Evolutionary conservation across 2,329 filamentous ascomycete genomes (phyloP).

Genomic region (Cadophora luteo-olivacea): DNA sequence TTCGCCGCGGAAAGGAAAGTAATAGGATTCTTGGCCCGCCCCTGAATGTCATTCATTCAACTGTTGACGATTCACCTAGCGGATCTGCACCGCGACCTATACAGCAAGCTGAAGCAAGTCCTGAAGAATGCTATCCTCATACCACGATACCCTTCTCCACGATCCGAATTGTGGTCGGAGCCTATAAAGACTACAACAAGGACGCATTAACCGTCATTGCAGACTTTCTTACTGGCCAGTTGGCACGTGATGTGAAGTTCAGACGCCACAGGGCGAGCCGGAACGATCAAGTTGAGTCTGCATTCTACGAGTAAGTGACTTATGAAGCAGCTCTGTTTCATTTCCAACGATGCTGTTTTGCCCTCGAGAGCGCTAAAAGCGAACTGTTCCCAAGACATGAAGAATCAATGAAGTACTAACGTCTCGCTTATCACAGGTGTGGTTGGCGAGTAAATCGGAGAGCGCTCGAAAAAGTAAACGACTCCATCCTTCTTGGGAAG

Average conservation of each 20-base stretch:
- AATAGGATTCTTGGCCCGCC: constrained; percentile 22
- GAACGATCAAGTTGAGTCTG: constrained; percentile 27
- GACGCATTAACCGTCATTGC: constrained; percentile 14
- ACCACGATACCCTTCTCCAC: constrained; percentile 25
- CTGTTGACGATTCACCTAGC: neutral
- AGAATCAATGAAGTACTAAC: neutral
- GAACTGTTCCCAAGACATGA: too few relatives aligned
- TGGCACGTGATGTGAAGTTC: neutral
- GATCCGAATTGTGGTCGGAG: constrained; percentile 18
- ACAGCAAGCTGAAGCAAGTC: neutral
- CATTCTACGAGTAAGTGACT: constrained; percentile 24
- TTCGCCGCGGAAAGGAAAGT: constrained; percentile 20
- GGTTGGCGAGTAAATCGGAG: constrained; percentile 32
- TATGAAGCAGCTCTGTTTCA: too few relatives aligned
- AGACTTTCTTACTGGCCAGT: constrained; percentile 24
- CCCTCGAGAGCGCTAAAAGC: too few relatives aligned
- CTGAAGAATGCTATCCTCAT: constrained; percentile 21
- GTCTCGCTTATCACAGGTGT: neutral
- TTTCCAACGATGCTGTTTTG: too few relatives aligned
- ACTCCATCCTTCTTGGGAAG: constrained; percentile 14
- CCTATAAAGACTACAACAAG: constrained; percentile 2
- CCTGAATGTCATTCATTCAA: constrained; percentile 25
- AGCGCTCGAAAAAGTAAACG: constrained; percentile 22
- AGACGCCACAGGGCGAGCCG: neutral
- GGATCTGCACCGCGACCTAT: neutral